Evolutionary conservation across 2,329 filamentous ascomycete species (phyloP), one percentile per base, ranked within the genome.

Genomic region (Colletotrichum sp.): DNA sequence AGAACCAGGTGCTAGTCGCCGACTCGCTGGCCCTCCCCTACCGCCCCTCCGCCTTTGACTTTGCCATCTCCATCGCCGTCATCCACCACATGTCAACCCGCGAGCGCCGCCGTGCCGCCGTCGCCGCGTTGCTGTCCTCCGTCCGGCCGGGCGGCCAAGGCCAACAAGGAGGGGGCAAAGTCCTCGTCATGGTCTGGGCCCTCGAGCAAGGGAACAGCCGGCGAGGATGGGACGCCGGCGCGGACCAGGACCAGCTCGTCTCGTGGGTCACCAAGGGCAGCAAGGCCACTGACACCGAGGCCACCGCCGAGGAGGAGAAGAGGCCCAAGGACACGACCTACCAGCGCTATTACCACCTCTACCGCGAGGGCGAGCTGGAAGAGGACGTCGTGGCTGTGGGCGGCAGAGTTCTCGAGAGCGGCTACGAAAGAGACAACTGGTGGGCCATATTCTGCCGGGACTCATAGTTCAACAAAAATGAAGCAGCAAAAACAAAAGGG

Each of bases 351-450:
- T 99, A 99, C 83, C 97, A 99, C 85, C 88, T 99, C 30, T 99
- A 98, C 85, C 90, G 92, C 70, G 91, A 95, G 82, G 95, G 95
- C 18, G 97, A 99, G 87, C 88, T 99, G 75, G 96, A 98, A 83
- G 89, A 92, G 59, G 95, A 98, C 83, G 91, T 98, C 73, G 83
- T 85, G 67, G 89, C 90, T 18, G 96, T 94, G 24, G 96, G 96
- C 21, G 97, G 96, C 9, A 86, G 85, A 65, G 92, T 98, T 16
- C 81, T 97, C 28, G 93, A 95, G 79, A 92, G 92, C 76, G 97
- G 97, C 39, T 99, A 99, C 85, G 97, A 99, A 83, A 96, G 93
- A 87, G 97, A 99, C 83, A 99, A 99, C 86, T 99, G 97, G 97
- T 99, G 96, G 96, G 95, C 93, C 70, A 93, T 98, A 82, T 86